Conservation (phyloP, 495 filamentous ascomycete genomes). For the Alectoria sarmentosa region DNA sequence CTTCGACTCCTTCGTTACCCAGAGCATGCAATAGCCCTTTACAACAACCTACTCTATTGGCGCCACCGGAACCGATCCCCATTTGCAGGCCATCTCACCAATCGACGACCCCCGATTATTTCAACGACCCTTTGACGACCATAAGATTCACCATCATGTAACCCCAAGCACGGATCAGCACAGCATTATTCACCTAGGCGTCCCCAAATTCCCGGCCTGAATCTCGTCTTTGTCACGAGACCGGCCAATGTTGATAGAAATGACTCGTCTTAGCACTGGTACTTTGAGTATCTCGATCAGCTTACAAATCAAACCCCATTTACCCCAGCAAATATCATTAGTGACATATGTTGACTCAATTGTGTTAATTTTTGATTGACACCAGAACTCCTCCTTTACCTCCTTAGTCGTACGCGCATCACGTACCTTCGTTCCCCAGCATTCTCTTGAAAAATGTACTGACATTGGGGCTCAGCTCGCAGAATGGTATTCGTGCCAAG, state of each 20-base stretch:
- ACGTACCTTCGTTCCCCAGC: not conserved
- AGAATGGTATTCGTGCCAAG: not conserved
- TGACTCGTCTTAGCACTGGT: constrained; percentile 14
- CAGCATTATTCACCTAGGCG: constrained; percentile 15
- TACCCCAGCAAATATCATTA: not conserved
- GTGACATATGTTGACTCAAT: not conserved
- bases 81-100: constrained; percentile 8
- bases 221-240: constrained; percentile 6
- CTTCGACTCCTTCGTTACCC: not conserved
- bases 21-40: constrained; percentile 8
- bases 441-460: not conserved
- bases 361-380: not conserved
- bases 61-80: constrained; percentile 12
- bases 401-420: too few relatives aligned
- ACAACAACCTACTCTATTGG: constrained; percentile 7
- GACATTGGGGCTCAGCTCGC: not conserved
- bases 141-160: constrained; percentile 30
- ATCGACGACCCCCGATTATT: constrained; percentile 13
- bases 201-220: constrained; percentile 8
- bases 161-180: constrained; percentile 21
- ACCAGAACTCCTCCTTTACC: not conserved
- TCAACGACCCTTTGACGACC: constrained; percentile 26
- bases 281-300: constrained; percentile 14
- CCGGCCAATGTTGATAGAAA: constrained; percentile 18
- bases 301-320: constrained; percentile 11